Evolutionary conservation across 2,329 filamentous ascomycete genomes (phyloP), one percentile per base, ranked within the genome.

Genomic region (Colletotrichum eremochloae): DNA sequence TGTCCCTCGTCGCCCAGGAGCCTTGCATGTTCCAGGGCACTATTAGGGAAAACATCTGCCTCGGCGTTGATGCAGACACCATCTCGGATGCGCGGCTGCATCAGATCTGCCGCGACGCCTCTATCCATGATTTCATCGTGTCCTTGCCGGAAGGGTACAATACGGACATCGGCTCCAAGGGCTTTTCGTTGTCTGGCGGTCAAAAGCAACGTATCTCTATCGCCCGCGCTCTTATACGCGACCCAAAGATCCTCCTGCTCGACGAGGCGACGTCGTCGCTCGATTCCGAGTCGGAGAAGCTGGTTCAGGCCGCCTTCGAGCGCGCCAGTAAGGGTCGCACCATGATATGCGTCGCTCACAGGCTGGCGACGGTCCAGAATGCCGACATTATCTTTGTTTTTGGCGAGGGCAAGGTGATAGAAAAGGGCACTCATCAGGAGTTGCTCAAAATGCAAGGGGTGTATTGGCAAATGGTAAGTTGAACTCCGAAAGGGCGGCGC

Each of bases 361-460:
- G 93, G 14, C 84, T 96, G 60, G 91, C 91, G 0, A 96, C 92
- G 18, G 90, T 95, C 29, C 93, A 93, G 80, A 92, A 95, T 75
- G 92, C 93, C 1, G 91, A 96, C 79, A 83, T 91, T n/a, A 95
- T 95, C 52, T 94, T 93, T 76, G 93, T 96, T 0, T 88, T 96
- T 56, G 92, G 92, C 14, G 87, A 91, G 72, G 90, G 91, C 36
- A 87, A 84, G 74, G 82, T 90, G 46, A 76, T 90, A 9, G 88
- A 90, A 78, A 81, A 86, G 77, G 88, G 88, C 14, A 88, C 77
- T 20, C 88, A 90, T 72, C 70, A 71, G 2, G 88, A 89, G 76
- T 76, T 90, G 72, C 73, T 90, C 71, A 84, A 80, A 78, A 82
- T 83, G 80, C 84, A 79, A 76, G 88, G 87, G 1, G 83, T 88